Percentiles rank a stretch among this genome's conserved stretches.
These are phyloP conservation scores for Blastobotrys attinorum DNA, from an alignment of 805 yeast genomes.

Conservation along the genomic window DNA sequence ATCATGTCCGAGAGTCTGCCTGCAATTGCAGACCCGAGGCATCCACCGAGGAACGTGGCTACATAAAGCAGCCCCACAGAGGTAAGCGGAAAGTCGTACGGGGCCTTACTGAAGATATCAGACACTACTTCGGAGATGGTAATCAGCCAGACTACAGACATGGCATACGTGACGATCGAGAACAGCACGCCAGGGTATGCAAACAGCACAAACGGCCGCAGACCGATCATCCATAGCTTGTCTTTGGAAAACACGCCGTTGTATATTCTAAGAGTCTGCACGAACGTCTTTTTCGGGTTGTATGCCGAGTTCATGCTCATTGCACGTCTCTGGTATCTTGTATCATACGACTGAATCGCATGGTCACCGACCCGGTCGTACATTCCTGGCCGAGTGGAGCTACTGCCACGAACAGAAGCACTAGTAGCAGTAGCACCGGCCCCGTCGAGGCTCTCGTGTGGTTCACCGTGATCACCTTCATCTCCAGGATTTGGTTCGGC, in stretches of 20 bases:
- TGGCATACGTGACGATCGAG: constrained; percentile 44
- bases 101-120: constrained; percentile 38
- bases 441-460: too few relatives aligned
- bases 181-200: constrained; percentile 45
- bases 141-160: constrained; percentile 58
- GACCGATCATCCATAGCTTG: constrained; percentile 46
- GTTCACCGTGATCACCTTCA: neutral
- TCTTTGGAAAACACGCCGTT: constrained; percentile 45
- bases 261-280: constrained; percentile 33
- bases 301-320: neutral
- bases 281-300: constrained; percentile 21
- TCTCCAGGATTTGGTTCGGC: constrained; percentile 2
- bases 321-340: neutral
- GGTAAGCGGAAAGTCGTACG: constrained; percentile 39
- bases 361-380: neutral
- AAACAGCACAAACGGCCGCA: constrained; percentile 45
- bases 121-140: constrained; percentile 51
- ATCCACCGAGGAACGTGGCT: constrained; percentile 51
- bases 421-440: too few relatives aligned
- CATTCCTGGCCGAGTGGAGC: neutral
- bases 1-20: constrained; percentile 44
- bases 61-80: constrained; percentile 47
- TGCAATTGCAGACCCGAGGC: constrained; percentile 46
- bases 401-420: too few relatives aligned
- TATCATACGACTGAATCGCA: neutral